These are phyloP conservation scores for Grifola frondosa DNA, from an alignment of 1,284 basidiomycete genomes.

Conservation along the genomic window DNA sequence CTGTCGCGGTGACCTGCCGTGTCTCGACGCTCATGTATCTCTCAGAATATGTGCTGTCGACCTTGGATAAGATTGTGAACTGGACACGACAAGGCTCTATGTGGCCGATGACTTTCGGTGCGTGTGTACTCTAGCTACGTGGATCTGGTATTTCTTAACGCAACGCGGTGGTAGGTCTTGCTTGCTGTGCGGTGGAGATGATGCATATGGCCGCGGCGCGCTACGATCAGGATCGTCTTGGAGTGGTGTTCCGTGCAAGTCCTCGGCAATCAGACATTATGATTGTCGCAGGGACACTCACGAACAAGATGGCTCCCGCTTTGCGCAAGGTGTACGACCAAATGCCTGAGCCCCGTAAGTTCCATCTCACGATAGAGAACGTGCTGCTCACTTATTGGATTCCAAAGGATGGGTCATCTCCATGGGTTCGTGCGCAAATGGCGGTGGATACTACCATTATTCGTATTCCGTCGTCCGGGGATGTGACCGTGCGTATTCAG, in stretches of 20 bases:
- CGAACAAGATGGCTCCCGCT: constrained; percentile 99
- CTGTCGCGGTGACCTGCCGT: no score
- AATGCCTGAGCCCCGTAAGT: constrained; percentile 88
- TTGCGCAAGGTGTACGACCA: constrained; percentile 95
- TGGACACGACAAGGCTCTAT: constrained; percentile 98
- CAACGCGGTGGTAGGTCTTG: constrained; percentile 68
- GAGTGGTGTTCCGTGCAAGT: constrained; percentile 97
- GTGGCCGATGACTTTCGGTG: constrained; percentile 99
- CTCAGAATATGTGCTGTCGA: constrained; percentile 93
- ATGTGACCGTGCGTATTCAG: constrained; percentile 80
- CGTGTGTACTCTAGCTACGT: constrained; percentile 19
- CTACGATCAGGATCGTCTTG: constrained; percentile 98
- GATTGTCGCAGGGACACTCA: constrained; percentile 99
- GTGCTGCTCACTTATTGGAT: constrained; percentile 12
- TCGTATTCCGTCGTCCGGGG: constrained; percentile 99
- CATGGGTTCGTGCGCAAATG: constrained; percentile 99
- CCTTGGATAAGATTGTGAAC: constrained; percentile 95
- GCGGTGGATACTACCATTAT: constrained; percentile 98
- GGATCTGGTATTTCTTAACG: constrained; percentile 3
- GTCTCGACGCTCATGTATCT: constrained; percentile 2
- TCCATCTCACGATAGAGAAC: constrained; percentile 16
- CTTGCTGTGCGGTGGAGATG: constrained; percentile 99
- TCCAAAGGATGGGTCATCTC: constrained; percentile 92
- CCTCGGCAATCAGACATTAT: constrained; percentile 98
- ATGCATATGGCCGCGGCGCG: constrained; percentile 99